phyloP scores from a whole-genome alignment of 163 green algal genomes.

The Smithsoniella earleae region DNA sequence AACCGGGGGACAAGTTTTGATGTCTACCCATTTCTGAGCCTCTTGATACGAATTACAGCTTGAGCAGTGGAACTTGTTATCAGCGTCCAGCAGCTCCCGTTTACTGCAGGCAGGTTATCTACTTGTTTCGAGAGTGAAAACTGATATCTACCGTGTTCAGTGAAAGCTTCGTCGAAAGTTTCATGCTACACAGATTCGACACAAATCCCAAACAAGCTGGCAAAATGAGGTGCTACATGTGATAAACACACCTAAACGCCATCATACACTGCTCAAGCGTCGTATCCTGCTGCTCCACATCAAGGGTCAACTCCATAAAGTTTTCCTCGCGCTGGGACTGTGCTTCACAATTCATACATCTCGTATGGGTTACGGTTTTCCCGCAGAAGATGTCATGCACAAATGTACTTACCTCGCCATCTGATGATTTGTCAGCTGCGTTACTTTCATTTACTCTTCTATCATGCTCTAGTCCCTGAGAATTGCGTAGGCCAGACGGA shows the following conservation, averaged over 20 bases:
- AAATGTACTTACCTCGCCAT: constrained; percentile 47
- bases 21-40: constrained; percentile 82
- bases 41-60: constrained; percentile 75
- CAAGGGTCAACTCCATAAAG: constrained; percentile 92
- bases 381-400: constrained; percentile 81
- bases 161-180: too few species aligned
- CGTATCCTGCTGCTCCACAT: constrained; percentile 88
- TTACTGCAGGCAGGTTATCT: constrained; percentile 44
- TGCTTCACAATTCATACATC: constrained; percentile 92
- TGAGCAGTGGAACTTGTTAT: constrained; percentile 98
- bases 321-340: constrained; percentile 79
- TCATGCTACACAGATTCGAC: background rate
- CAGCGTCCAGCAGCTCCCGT: constrained; percentile 70
- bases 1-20: constrained; percentile 68
- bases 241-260: constrained; percentile 70
- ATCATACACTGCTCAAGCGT: constrained; percentile 71
- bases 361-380: constrained; percentile 88
- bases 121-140: too few species aligned
- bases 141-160: too few species aligned
- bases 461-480: too few species aligned
- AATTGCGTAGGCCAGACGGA: too few species aligned
- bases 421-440: background rate
- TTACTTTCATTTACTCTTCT: background rate
- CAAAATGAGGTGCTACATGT: constrained; percentile 27
- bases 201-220: background rate